A percentile compares a stretch with the other conserved stretches of the same genome.
Evolutionary conservation across 345 rosid species (phyloP).

Genomic region (Tarenaya hassleriana): DNA sequence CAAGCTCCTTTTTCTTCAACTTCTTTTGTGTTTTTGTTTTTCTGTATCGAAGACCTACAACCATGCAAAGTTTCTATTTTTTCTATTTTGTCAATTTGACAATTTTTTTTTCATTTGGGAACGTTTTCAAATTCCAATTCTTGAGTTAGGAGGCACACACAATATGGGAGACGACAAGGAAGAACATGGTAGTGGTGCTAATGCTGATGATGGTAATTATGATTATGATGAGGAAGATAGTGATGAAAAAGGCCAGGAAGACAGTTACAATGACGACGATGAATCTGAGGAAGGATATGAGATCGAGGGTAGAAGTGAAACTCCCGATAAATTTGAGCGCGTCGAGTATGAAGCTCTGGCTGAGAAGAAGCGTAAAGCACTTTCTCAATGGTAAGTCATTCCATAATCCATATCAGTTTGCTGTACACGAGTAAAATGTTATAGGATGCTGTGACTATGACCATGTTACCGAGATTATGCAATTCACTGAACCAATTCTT

Average conservation of each 20-base stretch:
- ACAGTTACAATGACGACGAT: conserved; percentile 17
- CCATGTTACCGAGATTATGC: not conserved
- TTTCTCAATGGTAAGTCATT: conserved; percentile 28
- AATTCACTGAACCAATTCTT: not conserved
- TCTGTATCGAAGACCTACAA: no score
- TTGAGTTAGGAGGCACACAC: conserved; percentile 24
- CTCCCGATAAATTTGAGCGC: conserved; percentile 36
- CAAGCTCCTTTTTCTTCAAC: no score
- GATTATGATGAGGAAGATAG: conserved; percentile 23
- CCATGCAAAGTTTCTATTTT: no score
- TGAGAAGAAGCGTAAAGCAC: conserved; percentile 64
- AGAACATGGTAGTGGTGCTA: conserved; percentile 19
- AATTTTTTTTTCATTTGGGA: no score
- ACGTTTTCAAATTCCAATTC: no score
- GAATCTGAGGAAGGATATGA: conserved; percentile 21
- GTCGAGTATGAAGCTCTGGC: conserved; percentile 72
- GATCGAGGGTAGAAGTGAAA: conserved; percentile 11
- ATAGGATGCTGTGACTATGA: conserved; percentile 10
- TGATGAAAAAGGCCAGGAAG: conserved; percentile 24
- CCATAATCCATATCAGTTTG: conserved; percentile 1
- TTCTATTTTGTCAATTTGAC: no score
- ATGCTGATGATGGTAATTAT: conserved; percentile 17
- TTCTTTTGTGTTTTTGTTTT: no score
- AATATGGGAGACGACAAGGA: conserved; percentile 18
- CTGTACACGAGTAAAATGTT: conserved; percentile 3